Percentiles rank a stretch among this genome's conserved stretches.
Evolutionary conservation across 495 filamentous ascomycete species (phyloP).

Genomic region (Pseudoneurospora amorphoporcata): DNA sequence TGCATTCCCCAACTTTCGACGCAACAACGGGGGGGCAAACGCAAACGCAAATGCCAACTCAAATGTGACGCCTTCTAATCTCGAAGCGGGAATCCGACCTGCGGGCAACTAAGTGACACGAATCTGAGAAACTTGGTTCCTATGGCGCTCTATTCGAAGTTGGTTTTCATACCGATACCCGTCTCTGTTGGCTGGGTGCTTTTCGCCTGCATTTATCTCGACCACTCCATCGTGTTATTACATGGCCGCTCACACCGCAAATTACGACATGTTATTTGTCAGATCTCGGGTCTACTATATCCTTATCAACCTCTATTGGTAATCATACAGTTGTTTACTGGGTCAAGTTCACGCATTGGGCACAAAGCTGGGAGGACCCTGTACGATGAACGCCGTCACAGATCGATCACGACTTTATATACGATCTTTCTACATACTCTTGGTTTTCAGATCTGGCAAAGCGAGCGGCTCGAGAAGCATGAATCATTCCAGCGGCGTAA

Average conservation of each 20-base stretch:
- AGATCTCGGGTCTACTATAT: neutral
- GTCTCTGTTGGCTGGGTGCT: neutral
- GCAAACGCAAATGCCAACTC: slow-evolving; percentile 8
- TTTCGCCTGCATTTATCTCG: too few species aligned
- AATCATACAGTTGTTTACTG: neutral
- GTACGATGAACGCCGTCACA: neutral
- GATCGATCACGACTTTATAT: neutral
- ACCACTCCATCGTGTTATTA: too few species aligned
- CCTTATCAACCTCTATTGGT: neutral
- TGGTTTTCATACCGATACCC: neutral
- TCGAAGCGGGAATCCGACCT: slow-evolving; percentile 22
- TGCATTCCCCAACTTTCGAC: slow-evolving; percentile 8
- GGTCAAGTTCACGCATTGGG: neutral
- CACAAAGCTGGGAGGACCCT: neutral
- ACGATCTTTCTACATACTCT: neutral
- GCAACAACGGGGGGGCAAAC: neutral
- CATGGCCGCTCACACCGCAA: too few species aligned
- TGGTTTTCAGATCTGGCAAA: neutral
- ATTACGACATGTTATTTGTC: neutral
- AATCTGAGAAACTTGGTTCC: neutral
- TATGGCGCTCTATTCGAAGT: neutral
- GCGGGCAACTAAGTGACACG: neutral
- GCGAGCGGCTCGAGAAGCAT: neutral
- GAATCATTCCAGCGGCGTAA: neutral
- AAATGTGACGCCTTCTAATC: slow-evolving; percentile 22